A percentile compares a stretch with the other conserved stretches of the same genome.
Evolutionary conservation across 805 yeast species (phyloP).

Genomic region (Blastobotrys muscicola): DNA sequence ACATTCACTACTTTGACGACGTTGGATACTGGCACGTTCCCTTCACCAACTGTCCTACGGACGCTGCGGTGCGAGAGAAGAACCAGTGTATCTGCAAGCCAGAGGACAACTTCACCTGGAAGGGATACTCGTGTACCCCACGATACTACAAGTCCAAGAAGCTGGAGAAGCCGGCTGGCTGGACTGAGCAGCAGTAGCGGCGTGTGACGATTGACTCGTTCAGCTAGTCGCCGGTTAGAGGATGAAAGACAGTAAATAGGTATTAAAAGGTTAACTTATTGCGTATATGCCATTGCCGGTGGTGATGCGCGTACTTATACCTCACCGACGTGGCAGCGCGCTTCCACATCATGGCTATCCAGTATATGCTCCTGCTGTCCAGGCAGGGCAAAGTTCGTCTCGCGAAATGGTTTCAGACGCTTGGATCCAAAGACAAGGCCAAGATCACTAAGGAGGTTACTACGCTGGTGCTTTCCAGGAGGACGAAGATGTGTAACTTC

Average conservation of each 20-base stretch:
- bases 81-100: slow-evolving; percentile 70
- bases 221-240: background rate
- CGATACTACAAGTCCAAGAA: slow-evolving; percentile 25
- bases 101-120: slow-evolving; percentile 36
- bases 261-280: no score
- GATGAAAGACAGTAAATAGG: no score
- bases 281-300: no score
- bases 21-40: slow-evolving; percentile 52
- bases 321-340: background rate
- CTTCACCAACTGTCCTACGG: slow-evolving; percentile 47
- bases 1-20: slow-evolving; percentile 51
- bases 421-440: slow-evolving; percentile 74
- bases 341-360: slow-evolving; percentile 49
- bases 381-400: slow-evolving; percentile 93
- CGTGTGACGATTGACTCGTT: background rate
- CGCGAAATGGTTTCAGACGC: slow-evolving; percentile 85
- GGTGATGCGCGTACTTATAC: background rate
- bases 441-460: slow-evolving; percentile 79
- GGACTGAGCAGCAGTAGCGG: slow-evolving; percentile 39
- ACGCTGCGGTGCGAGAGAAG: slow-evolving; percentile 38
- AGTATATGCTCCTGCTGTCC: slow-evolving; percentile 71
- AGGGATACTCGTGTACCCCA: slow-evolving; percentile 33
- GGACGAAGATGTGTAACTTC: slow-evolving; percentile 93
- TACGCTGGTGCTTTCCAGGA: slow-evolving; percentile 71
- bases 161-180: slow-evolving; percentile 25